These are phyloP conservation scores for Wickerhamiella galacta DNA, from an alignment of 805 yeast species.

Conservation along the genomic window DNA sequence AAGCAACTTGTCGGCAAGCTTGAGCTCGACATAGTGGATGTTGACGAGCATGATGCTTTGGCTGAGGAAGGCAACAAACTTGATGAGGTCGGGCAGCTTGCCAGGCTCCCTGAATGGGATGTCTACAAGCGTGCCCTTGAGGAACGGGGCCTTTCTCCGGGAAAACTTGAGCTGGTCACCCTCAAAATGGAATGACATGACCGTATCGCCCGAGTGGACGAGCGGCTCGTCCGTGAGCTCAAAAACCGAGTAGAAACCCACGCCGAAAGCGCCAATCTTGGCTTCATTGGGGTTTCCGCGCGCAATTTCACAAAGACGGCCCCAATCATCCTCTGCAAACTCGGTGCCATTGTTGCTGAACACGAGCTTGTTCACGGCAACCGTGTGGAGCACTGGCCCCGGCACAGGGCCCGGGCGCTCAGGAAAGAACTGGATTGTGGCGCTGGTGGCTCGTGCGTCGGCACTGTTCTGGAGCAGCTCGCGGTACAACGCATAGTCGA, in stretches of 20 bases:
- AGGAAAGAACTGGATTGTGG: slow-evolving; percentile 17
- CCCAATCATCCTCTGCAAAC: slow-evolving; percentile 25
- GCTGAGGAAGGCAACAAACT: slow-evolving; percentile 24
- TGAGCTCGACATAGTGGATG: slow-evolving; percentile 17
- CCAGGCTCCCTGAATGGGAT: slow-evolving; percentile 21
- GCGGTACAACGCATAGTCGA: slow-evolving; percentile 26
- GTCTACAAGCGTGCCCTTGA: slow-evolving; percentile 24
- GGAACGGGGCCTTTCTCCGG: slow-evolving; percentile 11
- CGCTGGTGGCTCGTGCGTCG: slow-evolving; percentile 24
- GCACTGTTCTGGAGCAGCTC: slow-evolving; percentile 27
- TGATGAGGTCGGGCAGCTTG: slow-evolving; percentile 19
- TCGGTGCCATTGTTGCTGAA: slow-evolving; percentile 21
- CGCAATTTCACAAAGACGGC: slow-evolving; percentile 25
- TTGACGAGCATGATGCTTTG: slow-evolving; percentile 25
- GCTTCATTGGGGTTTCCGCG: slow-evolving; percentile 28
- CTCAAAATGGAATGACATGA: slow-evolving; percentile 23
- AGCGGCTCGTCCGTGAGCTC: slow-evolving; percentile 72
- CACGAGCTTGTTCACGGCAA: slow-evolving; percentile 16
- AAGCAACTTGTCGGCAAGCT: slow-evolving; percentile 17
- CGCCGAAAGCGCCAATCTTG: slow-evolving; percentile 29
- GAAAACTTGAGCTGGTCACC: slow-evolving; percentile 25
- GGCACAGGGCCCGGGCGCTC: slow-evolving; percentile 7
- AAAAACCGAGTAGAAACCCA: slow-evolving; percentile 51
- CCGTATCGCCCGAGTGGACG: slow-evolving; percentile 30
- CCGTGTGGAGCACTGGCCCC: slow-evolving; percentile 14